Conservation (phyloP, 345 rosid species). For the Carallia brachiata region DNA sequence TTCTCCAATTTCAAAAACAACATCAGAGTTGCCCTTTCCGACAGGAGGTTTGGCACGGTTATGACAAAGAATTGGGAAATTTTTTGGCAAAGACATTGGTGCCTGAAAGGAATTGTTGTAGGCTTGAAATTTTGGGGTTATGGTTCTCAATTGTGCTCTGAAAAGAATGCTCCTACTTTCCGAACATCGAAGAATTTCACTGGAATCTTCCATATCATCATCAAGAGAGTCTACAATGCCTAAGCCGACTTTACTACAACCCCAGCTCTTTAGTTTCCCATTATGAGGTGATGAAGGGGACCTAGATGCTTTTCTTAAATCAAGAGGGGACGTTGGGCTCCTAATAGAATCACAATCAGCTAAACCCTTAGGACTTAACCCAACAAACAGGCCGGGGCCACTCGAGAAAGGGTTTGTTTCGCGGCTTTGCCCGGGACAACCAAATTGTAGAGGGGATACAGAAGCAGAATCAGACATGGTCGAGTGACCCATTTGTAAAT, state of each 20-base stretch:
- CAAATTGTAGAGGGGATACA: conserved; percentile 29
- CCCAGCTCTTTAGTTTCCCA: conserved; percentile 61
- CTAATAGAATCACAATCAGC: conserved; percentile 69
- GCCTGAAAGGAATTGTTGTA: conserved; percentile 30
- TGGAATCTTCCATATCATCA: conserved; percentile 33
- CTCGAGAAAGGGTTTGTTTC: conserved; percentile 41
- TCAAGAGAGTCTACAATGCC: conserved; percentile 72
- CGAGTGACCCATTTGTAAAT: conserved; percentile 42
- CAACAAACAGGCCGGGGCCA: conserved; percentile 64
- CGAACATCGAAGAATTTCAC: conserved; percentile 33
- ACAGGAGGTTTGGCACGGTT: conserved; percentile 37
- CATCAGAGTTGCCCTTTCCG: conserved; percentile 48
- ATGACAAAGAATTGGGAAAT: conserved; percentile 39
- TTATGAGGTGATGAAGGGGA: conserved; percentile 43
- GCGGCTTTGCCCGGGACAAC: conserved; percentile 30
- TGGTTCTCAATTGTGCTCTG: conserved; percentile 58
- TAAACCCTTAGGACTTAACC: conserved; percentile 54
- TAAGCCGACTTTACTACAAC: conserved; percentile 68
- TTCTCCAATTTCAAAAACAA: conserved; percentile 67
- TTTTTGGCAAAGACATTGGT: conserved; percentile 52
- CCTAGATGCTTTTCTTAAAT: conserved; percentile 47
- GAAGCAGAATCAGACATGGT: conserved; percentile 43
- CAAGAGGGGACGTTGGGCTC: conserved; percentile 95
- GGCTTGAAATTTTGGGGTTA: conserved; percentile 32
- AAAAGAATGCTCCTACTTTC: conserved; percentile 58